phyloP scores from a whole-genome alignment of 2,329 filamentous ascomycete genomes.

The Harringtonia lauricola region DNA sequence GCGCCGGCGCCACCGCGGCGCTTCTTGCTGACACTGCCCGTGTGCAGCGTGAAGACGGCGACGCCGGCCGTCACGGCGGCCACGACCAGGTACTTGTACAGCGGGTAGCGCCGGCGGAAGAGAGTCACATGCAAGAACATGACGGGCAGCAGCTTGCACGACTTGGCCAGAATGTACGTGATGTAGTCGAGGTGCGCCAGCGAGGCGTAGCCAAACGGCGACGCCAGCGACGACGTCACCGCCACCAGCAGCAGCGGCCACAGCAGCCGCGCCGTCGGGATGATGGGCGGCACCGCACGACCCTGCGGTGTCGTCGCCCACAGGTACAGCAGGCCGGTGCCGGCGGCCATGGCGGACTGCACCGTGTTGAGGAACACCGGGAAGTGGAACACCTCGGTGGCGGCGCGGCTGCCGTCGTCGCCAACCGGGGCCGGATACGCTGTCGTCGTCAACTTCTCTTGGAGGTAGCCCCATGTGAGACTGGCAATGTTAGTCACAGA shows the following conservation, averaged over 20 bases:
- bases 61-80: constrained; percentile 84
- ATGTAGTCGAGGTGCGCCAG: constrained; percentile 95
- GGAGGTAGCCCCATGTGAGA: constrained; percentile 89
- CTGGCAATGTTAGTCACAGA: constrained; percentile 29
- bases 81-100: constrained; percentile 95
- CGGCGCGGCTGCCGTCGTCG: constrained; percentile 22
- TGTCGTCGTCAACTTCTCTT: constrained; percentile 95
- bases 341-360: constrained; percentile 79
- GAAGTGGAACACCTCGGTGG: constrained; percentile 71
- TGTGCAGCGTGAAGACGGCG: constrained; percentile 87
- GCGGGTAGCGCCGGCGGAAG: constrained; percentile 78
- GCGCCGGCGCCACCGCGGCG: constrained; percentile 15
- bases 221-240: constrained; percentile 76
- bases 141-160: constrained; percentile 96
- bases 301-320: constrained; percentile 46
- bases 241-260: constrained; percentile 74
- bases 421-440: constrained; percentile 51
- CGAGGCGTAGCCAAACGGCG: constrained; percentile 90
- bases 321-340: constrained; percentile 75
- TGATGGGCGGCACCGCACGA: constrained; percentile 49
- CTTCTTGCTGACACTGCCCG: constrained; percentile 42
- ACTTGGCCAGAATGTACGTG: constrained; percentile 93
- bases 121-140: constrained; percentile 94
- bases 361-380: constrained; percentile 94
- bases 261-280: constrained; percentile 67